Percentiles rank a stretch among this genome's conserved stretches.
Conservation (phyloP, 345 rosid species). For the Microcos paniculata region DNA sequence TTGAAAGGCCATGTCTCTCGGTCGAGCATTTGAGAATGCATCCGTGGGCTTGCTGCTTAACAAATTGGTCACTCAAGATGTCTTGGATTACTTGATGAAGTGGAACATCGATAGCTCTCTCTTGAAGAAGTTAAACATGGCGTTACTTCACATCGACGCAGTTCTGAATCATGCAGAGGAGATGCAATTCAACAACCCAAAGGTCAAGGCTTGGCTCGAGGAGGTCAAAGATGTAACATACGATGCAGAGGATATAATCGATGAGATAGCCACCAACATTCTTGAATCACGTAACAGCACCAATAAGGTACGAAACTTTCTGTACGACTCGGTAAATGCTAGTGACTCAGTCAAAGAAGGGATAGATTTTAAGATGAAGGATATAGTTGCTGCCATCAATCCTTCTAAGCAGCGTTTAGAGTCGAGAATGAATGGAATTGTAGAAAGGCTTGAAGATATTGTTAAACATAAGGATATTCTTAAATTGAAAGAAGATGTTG, state of each 20-base stretch:
- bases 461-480: not conserved
- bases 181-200: not conserved
- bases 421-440: not conserved
- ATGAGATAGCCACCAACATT: not conserved
- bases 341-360: conserved; percentile 3
- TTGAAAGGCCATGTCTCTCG: not conserved
- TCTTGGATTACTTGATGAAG: not conserved
- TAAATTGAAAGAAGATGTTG: not conserved
- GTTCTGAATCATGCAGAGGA: not conserved
- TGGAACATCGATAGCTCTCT: not conserved
- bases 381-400: not conserved
- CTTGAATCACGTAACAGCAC: not conserved
- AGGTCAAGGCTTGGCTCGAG: not conserved
- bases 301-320: not conserved
- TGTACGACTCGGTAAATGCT: not conserved
- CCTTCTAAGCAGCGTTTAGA: not conserved
- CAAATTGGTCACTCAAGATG: conserved; percentile 2
- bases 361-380: conserved; percentile 4
- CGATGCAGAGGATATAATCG: not conserved
- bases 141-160: not conserved
- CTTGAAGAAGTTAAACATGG: not conserved
- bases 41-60: not conserved
- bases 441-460: not conserved
- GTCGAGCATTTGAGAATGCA: not conserved
- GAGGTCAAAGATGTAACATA: not conserved